Conservation (phyloP, 371 early-diverging fungal species). For the Mucor racemosus region DNA sequence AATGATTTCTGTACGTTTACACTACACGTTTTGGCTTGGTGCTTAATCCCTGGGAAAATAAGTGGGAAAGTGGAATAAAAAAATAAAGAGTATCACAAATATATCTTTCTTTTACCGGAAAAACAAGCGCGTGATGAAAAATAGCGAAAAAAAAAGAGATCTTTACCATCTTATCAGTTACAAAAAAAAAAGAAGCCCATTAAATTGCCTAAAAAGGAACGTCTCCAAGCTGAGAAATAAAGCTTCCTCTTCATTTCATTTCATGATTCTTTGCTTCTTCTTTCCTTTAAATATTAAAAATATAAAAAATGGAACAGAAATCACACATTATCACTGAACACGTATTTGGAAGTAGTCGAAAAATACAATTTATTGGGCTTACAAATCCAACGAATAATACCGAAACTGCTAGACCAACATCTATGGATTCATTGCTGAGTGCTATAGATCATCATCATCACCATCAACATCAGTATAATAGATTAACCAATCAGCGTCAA, state of each 20-base stretch:
- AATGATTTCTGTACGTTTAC: background rate
- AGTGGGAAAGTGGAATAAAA: slow-evolving; percentile 18
- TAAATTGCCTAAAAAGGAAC: slow-evolving; percentile 1
- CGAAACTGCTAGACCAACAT: background rate
- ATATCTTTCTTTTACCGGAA: background rate
- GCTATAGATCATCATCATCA: slow-evolving; percentile 23
- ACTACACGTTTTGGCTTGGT: background rate
- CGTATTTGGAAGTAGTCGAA: slow-evolving; percentile 49
- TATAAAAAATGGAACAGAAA: slow-evolving; percentile 24
- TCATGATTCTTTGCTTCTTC: slow-evolving; percentile 13
- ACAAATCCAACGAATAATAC: slow-evolving; percentile 6
- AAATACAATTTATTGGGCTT: slow-evolving; percentile 46
- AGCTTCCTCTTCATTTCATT: slow-evolving; percentile 16
- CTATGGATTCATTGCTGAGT: slow-evolving; percentile 26
- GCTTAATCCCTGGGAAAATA: slow-evolving; percentile 21
- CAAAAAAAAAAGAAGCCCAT: background rate
- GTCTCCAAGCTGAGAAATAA: slow-evolving; percentile 3
- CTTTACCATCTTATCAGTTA: slow-evolving; percentile 26
- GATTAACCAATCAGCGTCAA: background rate
- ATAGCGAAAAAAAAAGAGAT: slow-evolving; percentile 2
- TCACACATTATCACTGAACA: slow-evolving; percentile 50
- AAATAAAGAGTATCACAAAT: background rate
- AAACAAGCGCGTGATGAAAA: slow-evolving; percentile 30
- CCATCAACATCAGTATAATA: background rate
- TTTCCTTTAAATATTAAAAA: slow-evolving; percentile 12